phyloP scores from a whole-genome alignment of 306 rosid species.

The Sechiopsis laciniata region DNA sequence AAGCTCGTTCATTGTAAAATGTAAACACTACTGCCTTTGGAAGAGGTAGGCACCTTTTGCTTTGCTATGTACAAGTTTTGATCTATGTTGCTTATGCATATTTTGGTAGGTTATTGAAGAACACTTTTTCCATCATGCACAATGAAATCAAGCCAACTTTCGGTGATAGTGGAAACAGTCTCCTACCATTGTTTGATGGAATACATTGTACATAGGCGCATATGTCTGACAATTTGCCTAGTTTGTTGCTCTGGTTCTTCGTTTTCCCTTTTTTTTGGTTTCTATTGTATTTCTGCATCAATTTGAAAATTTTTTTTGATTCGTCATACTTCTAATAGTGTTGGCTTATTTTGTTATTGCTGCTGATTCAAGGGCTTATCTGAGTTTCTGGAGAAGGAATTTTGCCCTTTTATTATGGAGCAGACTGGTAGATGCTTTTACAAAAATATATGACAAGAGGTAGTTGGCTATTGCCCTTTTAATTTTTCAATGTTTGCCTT shows the following conservation, averaged over 20 bases:
- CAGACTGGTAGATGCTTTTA: background rate
- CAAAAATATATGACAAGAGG: background rate
- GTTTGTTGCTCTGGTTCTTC: background rate
- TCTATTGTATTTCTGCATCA: constrained; percentile 1
- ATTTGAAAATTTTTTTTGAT: background rate
- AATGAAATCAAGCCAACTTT: background rate
- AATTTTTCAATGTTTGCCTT: background rate
- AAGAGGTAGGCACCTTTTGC: background rate
- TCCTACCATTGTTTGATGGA: background rate
- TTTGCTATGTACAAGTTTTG: background rate
- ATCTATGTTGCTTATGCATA: background rate
- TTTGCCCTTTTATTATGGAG: background rate
- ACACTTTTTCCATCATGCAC: background rate
- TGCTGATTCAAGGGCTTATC: background rate
- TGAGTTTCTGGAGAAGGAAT: background rate
- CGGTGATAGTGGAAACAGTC: background rate
- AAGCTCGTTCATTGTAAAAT: background rate
- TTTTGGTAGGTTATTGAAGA: background rate
- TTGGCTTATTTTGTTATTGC: background rate
- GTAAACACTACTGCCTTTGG: background rate
- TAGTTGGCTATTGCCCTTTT: background rate
- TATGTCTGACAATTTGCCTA: background rate
- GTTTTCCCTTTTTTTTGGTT: background rate
- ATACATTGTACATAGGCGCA: background rate
- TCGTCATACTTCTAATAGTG: background rate